phyloP scores from a whole-genome alignment of 192 early-diverging fungal genomes.

The Backusella mclennaniae region DNA sequence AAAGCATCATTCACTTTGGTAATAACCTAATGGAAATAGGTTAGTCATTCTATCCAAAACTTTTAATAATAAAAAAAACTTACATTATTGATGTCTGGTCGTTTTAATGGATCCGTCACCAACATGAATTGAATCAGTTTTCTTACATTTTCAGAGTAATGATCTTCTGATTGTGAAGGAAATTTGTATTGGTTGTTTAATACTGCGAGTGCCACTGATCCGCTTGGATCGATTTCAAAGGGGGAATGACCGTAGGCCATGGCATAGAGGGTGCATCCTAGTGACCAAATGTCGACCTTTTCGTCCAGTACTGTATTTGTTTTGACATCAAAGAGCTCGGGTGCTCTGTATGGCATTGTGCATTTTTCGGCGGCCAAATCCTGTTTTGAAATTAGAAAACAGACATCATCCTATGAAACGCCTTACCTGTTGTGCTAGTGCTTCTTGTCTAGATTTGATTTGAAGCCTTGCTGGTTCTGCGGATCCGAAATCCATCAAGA shows the following conservation, averaged over 20 bases:
- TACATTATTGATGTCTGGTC: constrained; percentile 54
- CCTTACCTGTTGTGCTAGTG: constrained; percentile 53
- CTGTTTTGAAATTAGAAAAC: background rate
- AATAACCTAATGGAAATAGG: background rate
- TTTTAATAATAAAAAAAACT: background rate
- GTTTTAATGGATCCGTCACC: constrained; percentile 50
- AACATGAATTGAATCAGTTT: constrained; percentile 62
- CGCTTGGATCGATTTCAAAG: constrained; percentile 68
- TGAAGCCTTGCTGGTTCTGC: constrained; percentile 51
- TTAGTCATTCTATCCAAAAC: no score
- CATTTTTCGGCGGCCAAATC: constrained; percentile 69
- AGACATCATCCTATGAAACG: background rate
- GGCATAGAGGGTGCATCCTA: constrained; percentile 71
- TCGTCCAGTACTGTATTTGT: constrained; percentile 55
- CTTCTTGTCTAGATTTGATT: constrained; percentile 53
- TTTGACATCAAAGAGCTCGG: constrained; percentile 79
- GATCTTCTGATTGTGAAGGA: constrained; percentile 37
- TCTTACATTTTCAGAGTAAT: constrained; percentile 54
- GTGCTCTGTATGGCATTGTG: constrained; percentile 74
- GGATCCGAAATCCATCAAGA: constrained; percentile 81
- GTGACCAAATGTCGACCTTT: constrained; percentile 72
- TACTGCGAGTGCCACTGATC: constrained; percentile 68
- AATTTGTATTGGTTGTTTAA: constrained; percentile 59
- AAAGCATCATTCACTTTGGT: background rate
- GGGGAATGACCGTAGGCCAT: constrained; percentile 70